Conservation (phyloP, 1,284 basidiomycete genomes). For the Calocybe gambosa region DNA sequence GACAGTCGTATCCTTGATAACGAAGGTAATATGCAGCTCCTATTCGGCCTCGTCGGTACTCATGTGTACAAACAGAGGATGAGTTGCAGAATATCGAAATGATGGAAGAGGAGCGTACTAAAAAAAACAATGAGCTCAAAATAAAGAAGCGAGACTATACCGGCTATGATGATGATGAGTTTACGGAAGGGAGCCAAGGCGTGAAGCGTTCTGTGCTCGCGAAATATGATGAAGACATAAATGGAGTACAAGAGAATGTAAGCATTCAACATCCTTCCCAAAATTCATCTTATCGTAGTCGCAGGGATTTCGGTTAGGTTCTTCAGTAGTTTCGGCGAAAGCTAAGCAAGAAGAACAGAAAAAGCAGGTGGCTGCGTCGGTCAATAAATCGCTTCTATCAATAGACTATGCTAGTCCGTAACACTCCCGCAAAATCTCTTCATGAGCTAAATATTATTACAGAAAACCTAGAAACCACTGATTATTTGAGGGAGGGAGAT, state of each 20-base stretch:
- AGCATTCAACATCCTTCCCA: slow-evolving; percentile 18
- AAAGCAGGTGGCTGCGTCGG: slow-evolving; percentile 52
- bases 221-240: slow-evolving; percentile 92
- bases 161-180: slow-evolving; percentile 96
- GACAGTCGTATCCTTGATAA: slow-evolving; percentile 91
- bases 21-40: slow-evolving; percentile 56
- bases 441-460: slow-evolving; percentile 10
- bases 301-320: slow-evolving; percentile 79
- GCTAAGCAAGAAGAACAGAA: slow-evolving; percentile 38
- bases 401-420: slow-evolving; percentile 87
- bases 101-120: slow-evolving; percentile 77
- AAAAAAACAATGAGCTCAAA: slow-evolving; percentile 80
- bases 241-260: slow-evolving; percentile 63
- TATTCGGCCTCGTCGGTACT: slow-evolving; percentile 5
- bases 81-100: slow-evolving; percentile 94
- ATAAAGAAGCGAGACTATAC: slow-evolving; percentile 89
- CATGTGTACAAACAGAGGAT: slow-evolving; percentile 62
- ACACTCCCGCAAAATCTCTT: not conserved
- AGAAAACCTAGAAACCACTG: slow-evolving; percentile 85
- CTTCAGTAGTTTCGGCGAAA: slow-evolving; percentile 36
- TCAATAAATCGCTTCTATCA: slow-evolving; percentile 78
- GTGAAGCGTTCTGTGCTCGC: slow-evolving; percentile 80
- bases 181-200: slow-evolving; percentile 65
- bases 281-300: slow-evolving; percentile 5
- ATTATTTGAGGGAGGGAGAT: slow-evolving; percentile 91